These are phyloP conservation scores for Phialophora verrucosa DNA, from an alignment of 2,329 filamentous ascomycete species.

Conservation along the genomic window DNA sequence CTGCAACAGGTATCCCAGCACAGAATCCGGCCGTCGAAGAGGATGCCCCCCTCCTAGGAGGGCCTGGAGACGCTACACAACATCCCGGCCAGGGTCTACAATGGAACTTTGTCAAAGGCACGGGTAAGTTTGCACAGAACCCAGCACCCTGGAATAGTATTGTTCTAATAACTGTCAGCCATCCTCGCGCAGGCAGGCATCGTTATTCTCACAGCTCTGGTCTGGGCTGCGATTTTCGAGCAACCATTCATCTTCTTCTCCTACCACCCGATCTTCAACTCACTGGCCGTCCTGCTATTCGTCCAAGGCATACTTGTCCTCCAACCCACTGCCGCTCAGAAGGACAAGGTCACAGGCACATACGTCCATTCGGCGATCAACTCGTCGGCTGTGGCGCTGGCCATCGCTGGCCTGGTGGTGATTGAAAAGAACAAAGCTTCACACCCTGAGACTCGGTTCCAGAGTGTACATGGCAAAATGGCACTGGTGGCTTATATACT, in stretches of 20 bases:
- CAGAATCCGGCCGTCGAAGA: constrained; percentile 57
- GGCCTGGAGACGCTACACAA: constrained; percentile 75
- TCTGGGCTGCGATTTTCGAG: constrained; percentile 79
- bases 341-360: constrained; percentile 72
- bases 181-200: constrained; percentile 79
- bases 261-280: constrained; percentile 73
- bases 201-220: constrained; percentile 73
- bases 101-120: constrained; percentile 77
- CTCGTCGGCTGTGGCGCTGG: constrained; percentile 48
- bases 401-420: constrained; percentile 51
- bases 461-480: constrained; percentile 79
- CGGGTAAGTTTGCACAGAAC: constrained; percentile 58
- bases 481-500: constrained; percentile 76
- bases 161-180: constrained; percentile 69
- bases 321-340: constrained; percentile 80
- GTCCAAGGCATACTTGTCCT: constrained; percentile 81
- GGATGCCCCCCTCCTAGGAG: constrained; percentile 73
- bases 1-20: constrained; percentile 70
- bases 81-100: constrained; percentile 66
- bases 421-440: constrained; percentile 76
- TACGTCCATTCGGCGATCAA: constrained; percentile 74
- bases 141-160: constrained; percentile 59
- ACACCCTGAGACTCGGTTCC: constrained; percentile 71
- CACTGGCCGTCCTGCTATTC: constrained; percentile 72
- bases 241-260: constrained; percentile 80